Base-by-base conservation (phyloP, 441 rosid genomes). In the Pelargonium exstipulatum region DNA sequence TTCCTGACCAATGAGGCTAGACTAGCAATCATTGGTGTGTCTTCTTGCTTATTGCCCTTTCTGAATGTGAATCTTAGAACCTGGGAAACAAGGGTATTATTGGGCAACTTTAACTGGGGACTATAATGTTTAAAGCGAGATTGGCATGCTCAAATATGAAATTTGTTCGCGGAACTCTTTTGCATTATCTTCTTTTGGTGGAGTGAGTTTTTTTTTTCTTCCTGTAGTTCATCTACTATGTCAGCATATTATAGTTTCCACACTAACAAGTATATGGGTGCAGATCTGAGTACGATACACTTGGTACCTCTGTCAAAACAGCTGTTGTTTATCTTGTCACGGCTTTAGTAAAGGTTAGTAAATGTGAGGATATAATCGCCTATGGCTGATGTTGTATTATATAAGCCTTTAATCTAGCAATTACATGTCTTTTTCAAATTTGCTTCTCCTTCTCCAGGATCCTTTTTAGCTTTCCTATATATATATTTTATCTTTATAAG, bases 281-380 rank as follows among this genome's bases (percentile, higher is more conserved):
- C 87, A 92, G 98, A 79, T 90, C 97, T 1, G 98, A 90, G 80
- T 93, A 90, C 68, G 98, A 93, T 45, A 93, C 98, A 6, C 86
- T 92, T 12, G 89, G 94, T 65, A 93, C 98, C 35, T 90, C 91
- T n/a, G 75, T 90, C 66, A 93, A 92, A 42, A 85, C 97, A 67
- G 94, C 90, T 13, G 81, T 88, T 75, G 98, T 88, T 78, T 93
- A 90, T 72, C 92, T 93, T 10, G 92, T 88, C 43, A 90, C 98
- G 1, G 90, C 97, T 43, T 67, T 93, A 66, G 88, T 92, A 18
- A 92, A 92, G 96, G 98, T 92, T 72, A 6, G 85, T 72, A 42
- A 71, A 60, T 20, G 35, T 72, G 17, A 12, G 0, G 14, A 49
- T 49, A n/a, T 49, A 49, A 1, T 49, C n/a, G 10, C 2, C 51